Percentiles rank a stretch among this genome's conserved stretches.
These are phyloP conservation scores for Carex pumila DNA, from an alignment of 176 grass and related monocot species.

Conservation along the genomic window DNA sequence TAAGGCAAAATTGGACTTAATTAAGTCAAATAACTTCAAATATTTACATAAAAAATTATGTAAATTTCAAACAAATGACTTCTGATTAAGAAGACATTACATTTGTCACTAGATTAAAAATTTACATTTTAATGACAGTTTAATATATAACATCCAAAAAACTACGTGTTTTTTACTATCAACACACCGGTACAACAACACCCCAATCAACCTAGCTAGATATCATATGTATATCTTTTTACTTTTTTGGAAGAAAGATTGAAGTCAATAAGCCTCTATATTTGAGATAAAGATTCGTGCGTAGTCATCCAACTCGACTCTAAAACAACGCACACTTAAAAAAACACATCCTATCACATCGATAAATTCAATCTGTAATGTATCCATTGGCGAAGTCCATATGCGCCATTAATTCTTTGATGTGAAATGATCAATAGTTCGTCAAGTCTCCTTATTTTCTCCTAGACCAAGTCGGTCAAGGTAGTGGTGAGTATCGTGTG, in stretches of 20 bases:
- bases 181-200: background rate
- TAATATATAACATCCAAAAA: background rate
- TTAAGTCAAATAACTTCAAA: too few species aligned
- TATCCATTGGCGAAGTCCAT: background rate
- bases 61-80: background rate
- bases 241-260: too few species aligned
- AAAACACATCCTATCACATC: background rate
- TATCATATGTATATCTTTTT: too few species aligned
- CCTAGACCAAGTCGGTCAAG: constrained; percentile 23
- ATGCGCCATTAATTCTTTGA: background rate
- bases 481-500: constrained; percentile 21
- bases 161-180: background rate
- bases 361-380: background rate
- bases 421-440: background rate
- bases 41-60: too few species aligned
- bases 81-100: too few species aligned
- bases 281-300: too few species aligned
- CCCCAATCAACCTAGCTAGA: background rate
- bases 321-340: background rate
- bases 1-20: too few species aligned
- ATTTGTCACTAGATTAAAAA: too few species aligned
- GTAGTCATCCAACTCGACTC: background rate
- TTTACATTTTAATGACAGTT: too few species aligned
- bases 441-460: background rate
- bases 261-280: too few species aligned